These are phyloP conservation scores for Talaromyces nanjingensis DNA, from an alignment of 495 filamentous ascomycete species.

Conservation along the genomic window DNA sequence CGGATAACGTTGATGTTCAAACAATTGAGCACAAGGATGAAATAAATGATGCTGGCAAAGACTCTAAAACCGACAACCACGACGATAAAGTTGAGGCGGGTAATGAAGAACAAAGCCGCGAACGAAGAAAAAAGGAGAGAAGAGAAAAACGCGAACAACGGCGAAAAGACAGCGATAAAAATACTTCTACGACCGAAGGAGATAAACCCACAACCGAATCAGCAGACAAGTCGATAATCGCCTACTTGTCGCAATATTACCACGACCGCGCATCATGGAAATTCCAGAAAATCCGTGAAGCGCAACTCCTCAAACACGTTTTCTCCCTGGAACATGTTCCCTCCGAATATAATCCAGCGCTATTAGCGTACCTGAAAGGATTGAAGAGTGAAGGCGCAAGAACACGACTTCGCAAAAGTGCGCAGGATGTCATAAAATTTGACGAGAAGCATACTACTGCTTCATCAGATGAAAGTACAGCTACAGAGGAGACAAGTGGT, in stretches of 20 bases:
- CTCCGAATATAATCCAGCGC: slow-evolving; percentile 50
- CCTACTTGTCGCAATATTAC: slow-evolving; percentile 66
- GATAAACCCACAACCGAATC: background rate
- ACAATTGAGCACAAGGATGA: slow-evolving; percentile 45
- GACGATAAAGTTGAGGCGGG: slow-evolving; percentile 28
- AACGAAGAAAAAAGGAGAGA: slow-evolving; percentile 30
- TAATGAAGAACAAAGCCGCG: slow-evolving; percentile 16
- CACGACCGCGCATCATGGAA: slow-evolving; percentile 67
- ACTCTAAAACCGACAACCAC: slow-evolving; percentile 28
- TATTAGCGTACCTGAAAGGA: slow-evolving; percentile 65
- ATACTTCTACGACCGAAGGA: slow-evolving; percentile 12
- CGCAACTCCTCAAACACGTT: slow-evolving; percentile 70
- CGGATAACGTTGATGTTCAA: slow-evolving; percentile 31
- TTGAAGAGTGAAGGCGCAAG: slow-evolving; percentile 60
- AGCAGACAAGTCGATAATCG: slow-evolving; percentile 51
- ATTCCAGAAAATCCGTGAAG: slow-evolving; percentile 88
- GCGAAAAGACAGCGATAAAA: slow-evolving; percentile 11
- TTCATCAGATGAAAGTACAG: slow-evolving; percentile 10
- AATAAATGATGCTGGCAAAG: slow-evolving; percentile 9
- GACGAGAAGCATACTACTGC: slow-evolving; percentile 25
- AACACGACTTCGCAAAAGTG: slow-evolving; percentile 51
- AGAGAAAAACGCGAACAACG: slow-evolving; percentile 30
- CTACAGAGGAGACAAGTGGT: slow-evolving; percentile 19
- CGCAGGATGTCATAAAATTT: slow-evolving; percentile 44
- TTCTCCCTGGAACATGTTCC: slow-evolving; percentile 64